A percentile compares a stretch with the other conserved stretches of the same genome.
These are phyloP conservation scores for Colletotrichum cereale DNA, from an alignment of 2,329 filamentous ascomycete genomes.

Conservation along the genomic window DNA sequence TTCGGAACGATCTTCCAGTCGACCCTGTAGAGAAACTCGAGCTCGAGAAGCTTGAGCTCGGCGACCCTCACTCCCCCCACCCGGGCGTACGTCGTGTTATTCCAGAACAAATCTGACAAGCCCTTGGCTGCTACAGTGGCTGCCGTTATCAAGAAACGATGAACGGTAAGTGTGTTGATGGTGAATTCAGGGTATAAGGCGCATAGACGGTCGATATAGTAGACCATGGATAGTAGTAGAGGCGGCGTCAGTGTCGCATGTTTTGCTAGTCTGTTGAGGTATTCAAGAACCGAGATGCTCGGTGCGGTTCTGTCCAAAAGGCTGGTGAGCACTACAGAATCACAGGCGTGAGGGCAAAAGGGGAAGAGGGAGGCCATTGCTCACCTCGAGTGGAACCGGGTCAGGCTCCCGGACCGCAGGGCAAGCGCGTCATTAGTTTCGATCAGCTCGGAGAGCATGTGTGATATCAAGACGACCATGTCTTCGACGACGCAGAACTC, in stretches of 20 bases:
- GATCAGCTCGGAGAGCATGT: slow-evolving; percentile 96
- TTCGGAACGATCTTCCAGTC: slow-evolving; percentile 98
- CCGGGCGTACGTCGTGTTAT: slow-evolving; percentile 94
- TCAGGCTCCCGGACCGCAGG: slow-evolving; percentile 86
- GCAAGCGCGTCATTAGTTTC: slow-evolving; percentile 91
- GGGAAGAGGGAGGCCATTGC: slow-evolving; percentile 37
- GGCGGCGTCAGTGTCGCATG: slow-evolving; percentile 95
- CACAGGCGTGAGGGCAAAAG: slow-evolving; percentile 14
- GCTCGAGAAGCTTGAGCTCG: slow-evolving; percentile 89
- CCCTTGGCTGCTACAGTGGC: slow-evolving; percentile 97
- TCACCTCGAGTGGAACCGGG: slow-evolving; percentile 93
- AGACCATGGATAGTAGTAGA: slow-evolving; percentile 97
- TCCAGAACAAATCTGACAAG: slow-evolving; percentile 97
- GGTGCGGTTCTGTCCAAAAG: slow-evolving; percentile 70
- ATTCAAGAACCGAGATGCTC: slow-evolving; percentile 94
- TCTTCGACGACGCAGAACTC: slow-evolving; percentile 86
- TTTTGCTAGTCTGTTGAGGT: slow-evolving; percentile 90
- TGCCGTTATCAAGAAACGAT: slow-evolving; percentile 95
- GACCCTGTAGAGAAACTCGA: slow-evolving; percentile 92
- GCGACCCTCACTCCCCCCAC: slow-evolving; percentile 92
- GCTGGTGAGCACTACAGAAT: slow-evolving; percentile 34
- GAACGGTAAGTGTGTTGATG: slow-evolving; percentile 95
- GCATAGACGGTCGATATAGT: slow-evolving; percentile 96
- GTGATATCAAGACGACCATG: slow-evolving; percentile 89
- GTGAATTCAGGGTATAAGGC: slow-evolving; percentile 94